Percentiles rank a stretch among this genome's conserved stretches.
phyloP scores from a whole-genome alignment of 2,329 filamentous ascomycete species.

The Penicillium concentricum region DNA sequence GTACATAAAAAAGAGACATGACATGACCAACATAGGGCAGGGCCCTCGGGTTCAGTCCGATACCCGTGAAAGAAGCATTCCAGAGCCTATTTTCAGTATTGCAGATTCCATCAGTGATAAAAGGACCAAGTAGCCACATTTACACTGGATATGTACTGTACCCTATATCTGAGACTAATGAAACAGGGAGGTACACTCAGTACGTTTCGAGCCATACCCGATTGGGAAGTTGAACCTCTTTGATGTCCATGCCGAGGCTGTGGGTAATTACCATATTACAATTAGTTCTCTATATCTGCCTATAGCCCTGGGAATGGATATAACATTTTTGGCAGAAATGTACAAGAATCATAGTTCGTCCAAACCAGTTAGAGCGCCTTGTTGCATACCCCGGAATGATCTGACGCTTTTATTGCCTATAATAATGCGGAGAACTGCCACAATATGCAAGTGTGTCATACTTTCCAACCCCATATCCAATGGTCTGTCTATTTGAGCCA shows the following conservation, averaged over 20 bases:
- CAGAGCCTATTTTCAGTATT: neutral
- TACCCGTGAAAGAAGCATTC: neutral
- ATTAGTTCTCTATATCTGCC: neutral
- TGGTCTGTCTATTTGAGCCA: neutral
- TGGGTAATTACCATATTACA: neutral
- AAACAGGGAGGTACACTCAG: neutral
- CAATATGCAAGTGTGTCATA: neutral
- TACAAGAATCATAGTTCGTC: neutral
- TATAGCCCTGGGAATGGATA: neutral
- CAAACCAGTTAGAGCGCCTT: neutral
- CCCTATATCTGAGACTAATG: neutral
- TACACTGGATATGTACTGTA: neutral
- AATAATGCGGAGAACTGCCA: conserved; percentile 2
- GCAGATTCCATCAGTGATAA: neutral
- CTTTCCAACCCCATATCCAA: neutral
- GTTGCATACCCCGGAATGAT: neutral
- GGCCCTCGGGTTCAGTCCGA: neutral
- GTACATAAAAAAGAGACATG: conserved; percentile 18
- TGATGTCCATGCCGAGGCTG: neutral
- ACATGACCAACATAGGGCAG: conserved; percentile 1
- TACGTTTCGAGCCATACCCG: neutral
- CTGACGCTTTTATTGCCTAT: neutral
- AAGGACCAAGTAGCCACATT: neutral
- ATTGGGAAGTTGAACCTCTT: neutral
- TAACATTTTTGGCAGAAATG: neutral